phyloP scores from a whole-genome alignment of 176 grass and related monocot genomes.

The Poa pratensis region DNA sequence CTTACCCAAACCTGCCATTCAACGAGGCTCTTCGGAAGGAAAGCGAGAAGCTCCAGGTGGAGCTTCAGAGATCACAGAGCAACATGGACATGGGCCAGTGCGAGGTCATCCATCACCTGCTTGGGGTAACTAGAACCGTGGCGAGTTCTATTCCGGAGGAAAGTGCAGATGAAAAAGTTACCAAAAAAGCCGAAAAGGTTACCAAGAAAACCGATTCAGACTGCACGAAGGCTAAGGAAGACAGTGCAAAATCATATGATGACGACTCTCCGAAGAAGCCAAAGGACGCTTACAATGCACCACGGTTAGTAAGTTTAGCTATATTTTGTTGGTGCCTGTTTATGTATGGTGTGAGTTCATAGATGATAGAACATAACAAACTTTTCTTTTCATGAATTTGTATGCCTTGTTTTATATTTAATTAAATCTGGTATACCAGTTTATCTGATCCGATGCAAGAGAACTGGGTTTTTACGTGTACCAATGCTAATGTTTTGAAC shows the following conservation, averaged over 20 bases:
- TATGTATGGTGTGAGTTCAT: slow-evolving; percentile 19
- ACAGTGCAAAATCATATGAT: slow-evolving; percentile 40
- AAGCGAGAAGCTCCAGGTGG: slow-evolving; percentile 94
- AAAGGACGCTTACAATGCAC: slow-evolving; percentile 41
- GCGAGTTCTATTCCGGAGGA: slow-evolving; percentile 66
- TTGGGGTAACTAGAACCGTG: slow-evolving; percentile 82
- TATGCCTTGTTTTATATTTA: slow-evolving; percentile 12
- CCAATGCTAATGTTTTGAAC: background rate
- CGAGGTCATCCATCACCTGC: slow-evolving; percentile 91
- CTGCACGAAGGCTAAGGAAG: slow-evolving; percentile 40
- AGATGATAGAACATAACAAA: background rate
- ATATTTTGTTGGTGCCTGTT: slow-evolving; percentile 15
- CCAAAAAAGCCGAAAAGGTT: slow-evolving; percentile 49
- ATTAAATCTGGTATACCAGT: slow-evolving; percentile 17
- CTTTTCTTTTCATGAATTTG: slow-evolving; percentile 1
- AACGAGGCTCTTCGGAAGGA: slow-evolving; percentile 86
- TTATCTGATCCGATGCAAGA: slow-evolving; percentile 15
- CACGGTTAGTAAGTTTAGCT: slow-evolving; percentile 45
- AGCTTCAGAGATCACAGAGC: slow-evolving; percentile 87
- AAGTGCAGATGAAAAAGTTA: slow-evolving; percentile 39
- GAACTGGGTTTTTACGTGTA: background rate
- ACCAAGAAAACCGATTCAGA: slow-evolving; percentile 50
- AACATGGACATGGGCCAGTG: slow-evolving; percentile 79
- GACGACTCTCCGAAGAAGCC: slow-evolving; percentile 49
- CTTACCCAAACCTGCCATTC: slow-evolving; percentile 93